Evolutionary conservation across 768 basidiomycete species (phyloP).

Genomic region (Pisolithus albus): DNA sequence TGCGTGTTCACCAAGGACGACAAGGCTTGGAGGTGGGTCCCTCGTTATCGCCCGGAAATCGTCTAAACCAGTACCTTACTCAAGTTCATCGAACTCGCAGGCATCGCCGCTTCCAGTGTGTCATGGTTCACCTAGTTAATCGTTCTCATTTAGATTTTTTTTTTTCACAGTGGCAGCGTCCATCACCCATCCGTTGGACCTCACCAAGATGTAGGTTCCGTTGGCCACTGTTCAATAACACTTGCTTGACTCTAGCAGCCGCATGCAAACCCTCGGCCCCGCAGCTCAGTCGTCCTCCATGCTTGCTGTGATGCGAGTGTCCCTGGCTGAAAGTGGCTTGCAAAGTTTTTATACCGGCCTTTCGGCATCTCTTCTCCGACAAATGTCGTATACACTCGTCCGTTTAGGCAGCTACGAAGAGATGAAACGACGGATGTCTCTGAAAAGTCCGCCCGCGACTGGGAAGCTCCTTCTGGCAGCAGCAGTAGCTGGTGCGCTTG

Average conservation of each 20-base stretch:
- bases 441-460: constrained; percentile 45
- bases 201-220: constrained; percentile 70
- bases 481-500: constrained; percentile 68
- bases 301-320: constrained; percentile 53
- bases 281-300: constrained; percentile 57
- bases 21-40: constrained; percentile 55
- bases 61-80: constrained; percentile 8
- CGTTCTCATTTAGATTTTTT: constrained; percentile 2
- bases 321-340: constrained; percentile 62
- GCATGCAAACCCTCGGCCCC: constrained; percentile 68
- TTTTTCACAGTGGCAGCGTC: constrained; percentile 60
- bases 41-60: not conserved
- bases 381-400: constrained; percentile 89
- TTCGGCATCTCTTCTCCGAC: constrained; percentile 75
- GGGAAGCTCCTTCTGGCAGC: constrained; percentile 56
- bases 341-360: constrained; percentile 76
- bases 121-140: constrained; percentile 4
- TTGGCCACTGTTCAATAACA: not conserved
- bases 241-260: constrained; percentile 34
- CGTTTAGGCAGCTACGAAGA: constrained; percentile 79
- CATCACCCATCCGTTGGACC: constrained; percentile 76
- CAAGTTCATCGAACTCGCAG: constrained; percentile 23
- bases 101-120: constrained; percentile 59
- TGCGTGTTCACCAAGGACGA: not conserved
- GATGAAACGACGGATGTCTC: constrained; percentile 53